Conservation (phyloP, 148 eudicot species). For the Camellia lanceoleosa region DNA sequence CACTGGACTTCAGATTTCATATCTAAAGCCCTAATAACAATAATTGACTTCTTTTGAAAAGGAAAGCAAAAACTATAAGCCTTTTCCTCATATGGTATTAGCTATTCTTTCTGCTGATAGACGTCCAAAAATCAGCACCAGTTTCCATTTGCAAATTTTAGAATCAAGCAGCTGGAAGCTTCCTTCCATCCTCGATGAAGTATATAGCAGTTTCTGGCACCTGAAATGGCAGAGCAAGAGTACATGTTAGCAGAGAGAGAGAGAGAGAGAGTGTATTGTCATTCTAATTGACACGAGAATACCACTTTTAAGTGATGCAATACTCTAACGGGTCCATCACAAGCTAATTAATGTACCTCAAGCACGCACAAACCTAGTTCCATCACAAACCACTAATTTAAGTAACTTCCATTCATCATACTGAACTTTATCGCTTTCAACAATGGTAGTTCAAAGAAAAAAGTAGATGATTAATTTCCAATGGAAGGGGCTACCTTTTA, state of each 20-base stretch:
- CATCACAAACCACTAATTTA: neutral
- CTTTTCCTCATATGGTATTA: too few species aligned
- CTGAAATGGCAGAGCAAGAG: neutral
- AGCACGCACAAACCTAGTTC: neutral
- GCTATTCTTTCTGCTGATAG: neutral
- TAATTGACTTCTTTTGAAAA: neutral
- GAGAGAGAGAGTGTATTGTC: neutral
- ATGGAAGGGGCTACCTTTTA: neutral
- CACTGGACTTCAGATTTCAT: neutral
- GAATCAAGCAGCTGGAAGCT: conserved; percentile 9
- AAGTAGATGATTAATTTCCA: neutral
- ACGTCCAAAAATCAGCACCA: neutral
- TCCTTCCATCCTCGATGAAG: conserved; percentile 7
- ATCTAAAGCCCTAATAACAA: neutral
- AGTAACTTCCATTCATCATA: too few species aligned
- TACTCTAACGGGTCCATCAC: neutral
- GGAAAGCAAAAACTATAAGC: too few species aligned
- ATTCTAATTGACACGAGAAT: neutral
- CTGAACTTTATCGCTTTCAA: neutral
- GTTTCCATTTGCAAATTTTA: neutral
- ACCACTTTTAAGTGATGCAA: neutral
- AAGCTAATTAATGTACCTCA: neutral
- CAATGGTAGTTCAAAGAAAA: neutral
- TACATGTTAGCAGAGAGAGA: neutral
- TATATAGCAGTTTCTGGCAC: conserved; percentile 11